Base-by-base conservation (phyloP, 2,329 filamentous ascomycete genomes). In the Nothophaeocryptopus gaeumannii region DNA sequence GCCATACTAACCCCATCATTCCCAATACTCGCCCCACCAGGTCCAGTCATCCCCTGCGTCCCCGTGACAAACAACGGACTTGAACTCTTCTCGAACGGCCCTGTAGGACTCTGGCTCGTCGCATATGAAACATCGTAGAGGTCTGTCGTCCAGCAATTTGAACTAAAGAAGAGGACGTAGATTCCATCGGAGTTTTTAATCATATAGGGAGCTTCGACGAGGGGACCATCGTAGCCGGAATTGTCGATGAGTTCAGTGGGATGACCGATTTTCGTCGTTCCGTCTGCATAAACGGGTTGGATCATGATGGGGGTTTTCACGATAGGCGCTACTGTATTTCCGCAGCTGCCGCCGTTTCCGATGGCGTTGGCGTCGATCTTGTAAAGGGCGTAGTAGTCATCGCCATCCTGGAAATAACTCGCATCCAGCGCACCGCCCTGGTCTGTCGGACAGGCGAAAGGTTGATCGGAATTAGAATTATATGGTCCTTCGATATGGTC, bases 371-470 rank as follows among this genome's bases (percentile, higher is more conserved):
- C 60, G 45, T 66, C 63, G 46, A 64, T 48, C 39, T 66, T 66
- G 55, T 65, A 66, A 3, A 63, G 39, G 5, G 60, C 47, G 16
- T 59, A 66, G 33, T 60, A 54, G 5, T 45, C 51, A 42, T 60
- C 56, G 8, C 37, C 44, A 39, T 66, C 62, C 29, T 48, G 50
- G 52, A 66, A 66, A 13, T 55, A 58, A 3, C 58, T 58, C 16
- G 63, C 56, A 38, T 66, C 63, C 39, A 66, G 58, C 8, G 63
- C 60, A 39, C 62, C 63, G 37, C 63, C 63, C 44, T 59, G 54
- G 13, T 60, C 53, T 1, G 51, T 52, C 4, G 61, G 61, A 20
- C 63, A 66, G 2, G 56, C 59, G 29, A 63, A 58, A 1, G 59
- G 59, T 11, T 50, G 39, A 11, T 60, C 54, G 1, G 50, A 35